phyloP scores from a whole-genome alignment of 1,284 basidiomycete species.

The Hymenochaete sp. region DNA sequence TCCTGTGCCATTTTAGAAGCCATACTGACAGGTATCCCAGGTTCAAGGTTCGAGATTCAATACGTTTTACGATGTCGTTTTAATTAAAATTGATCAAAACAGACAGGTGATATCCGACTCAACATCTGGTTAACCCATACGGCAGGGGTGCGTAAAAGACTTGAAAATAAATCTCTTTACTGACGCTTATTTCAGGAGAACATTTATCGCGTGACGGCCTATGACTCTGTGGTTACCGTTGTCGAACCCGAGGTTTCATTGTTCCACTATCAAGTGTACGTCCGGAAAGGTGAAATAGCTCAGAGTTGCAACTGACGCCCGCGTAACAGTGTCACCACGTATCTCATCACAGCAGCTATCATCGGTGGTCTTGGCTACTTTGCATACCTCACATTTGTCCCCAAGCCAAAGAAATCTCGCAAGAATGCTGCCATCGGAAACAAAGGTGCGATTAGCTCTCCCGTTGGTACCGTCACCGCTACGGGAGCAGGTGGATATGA shows the following conservation, averaged over 20 bases:
- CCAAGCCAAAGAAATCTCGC: slow-evolving; percentile 48
- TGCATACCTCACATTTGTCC: slow-evolving; percentile 59
- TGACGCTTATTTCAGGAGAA: slow-evolving; percentile 32
- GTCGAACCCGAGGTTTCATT: slow-evolving; percentile 75
- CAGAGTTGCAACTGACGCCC: neutral
- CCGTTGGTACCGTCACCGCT: slow-evolving; percentile 54
- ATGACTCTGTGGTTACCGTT: slow-evolving; percentile 72
- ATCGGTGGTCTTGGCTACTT: slow-evolving; percentile 61
- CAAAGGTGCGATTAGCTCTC: slow-evolving; percentile 35
- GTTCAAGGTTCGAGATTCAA: slow-evolving; percentile 44
- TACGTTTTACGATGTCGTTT: neutral
- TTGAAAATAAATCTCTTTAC: slow-evolving; percentile 2
- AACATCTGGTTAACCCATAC: slow-evolving; percentile 73
- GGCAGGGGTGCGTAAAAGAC: slow-evolving; percentile 41
- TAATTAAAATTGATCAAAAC: slow-evolving; percentile 10
- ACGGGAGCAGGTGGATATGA: slow-evolving; percentile 70
- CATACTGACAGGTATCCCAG: slow-evolving; percentile 30
- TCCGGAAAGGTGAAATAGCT: slow-evolving; percentile 10
- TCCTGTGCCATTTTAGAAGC: neutral
- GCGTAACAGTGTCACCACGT: slow-evolving; percentile 59
- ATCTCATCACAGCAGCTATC: slow-evolving; percentile 60
- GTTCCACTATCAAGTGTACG: slow-evolving; percentile 77
- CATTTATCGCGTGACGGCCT: slow-evolving; percentile 59
- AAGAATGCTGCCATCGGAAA: slow-evolving; percentile 22
- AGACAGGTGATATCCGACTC: slow-evolving; percentile 74